Percentiles rank a stretch among this genome's conserved stretches.
phyloP scores from a whole-genome alignment of 2,329 filamentous ascomycete species.

The Alternaria ventricosa region DNA sequence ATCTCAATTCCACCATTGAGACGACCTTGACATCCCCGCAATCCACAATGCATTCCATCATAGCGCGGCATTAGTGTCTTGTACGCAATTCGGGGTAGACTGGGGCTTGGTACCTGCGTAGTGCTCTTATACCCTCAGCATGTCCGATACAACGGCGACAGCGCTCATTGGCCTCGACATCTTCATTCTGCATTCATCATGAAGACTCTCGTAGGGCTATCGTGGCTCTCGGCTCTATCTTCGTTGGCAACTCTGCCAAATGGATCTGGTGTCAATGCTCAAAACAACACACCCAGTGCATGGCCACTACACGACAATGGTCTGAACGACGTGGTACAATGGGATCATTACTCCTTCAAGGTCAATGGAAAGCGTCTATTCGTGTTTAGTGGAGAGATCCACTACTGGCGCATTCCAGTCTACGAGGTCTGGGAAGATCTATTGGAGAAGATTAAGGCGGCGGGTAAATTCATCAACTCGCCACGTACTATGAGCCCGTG shows the following conservation, averaged over 20 bases:
- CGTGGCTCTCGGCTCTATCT: constrained; percentile 32
- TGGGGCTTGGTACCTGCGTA: constrained; percentile 12
- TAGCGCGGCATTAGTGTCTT: constrained; percentile 18
- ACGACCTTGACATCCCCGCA: constrained; percentile 9
- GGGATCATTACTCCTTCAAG: constrained; percentile 62
- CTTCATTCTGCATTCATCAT: constrained; percentile 23
- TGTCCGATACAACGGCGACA: constrained; percentile 14
- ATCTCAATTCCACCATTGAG: constrained; percentile 20
- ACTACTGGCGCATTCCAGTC: constrained; percentile 57
- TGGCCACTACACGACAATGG: constrained; percentile 60
- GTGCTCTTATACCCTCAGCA: constrained; percentile 17
- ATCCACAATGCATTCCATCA: constrained; percentile 7
- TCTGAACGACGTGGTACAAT: constrained; percentile 57
- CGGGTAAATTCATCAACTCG: constrained; percentile 15
- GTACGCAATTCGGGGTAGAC: constrained; percentile 15
- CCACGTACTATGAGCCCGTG: not conserved
- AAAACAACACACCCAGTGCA: constrained; percentile 35
- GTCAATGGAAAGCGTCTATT: constrained; percentile 60
- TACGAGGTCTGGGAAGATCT: constrained; percentile 59
- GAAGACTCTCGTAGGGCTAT: constrained; percentile 25
- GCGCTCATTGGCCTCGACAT: constrained; percentile 26
- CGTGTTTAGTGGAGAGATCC: constrained; percentile 62
- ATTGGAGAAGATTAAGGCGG: constrained; percentile 60
- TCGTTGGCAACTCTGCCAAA: constrained; percentile 18
- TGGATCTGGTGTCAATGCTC: constrained; percentile 26